Evolutionary conservation across 257 asterid species (phyloP).

Genomic region (Agastache rugosa): DNA sequence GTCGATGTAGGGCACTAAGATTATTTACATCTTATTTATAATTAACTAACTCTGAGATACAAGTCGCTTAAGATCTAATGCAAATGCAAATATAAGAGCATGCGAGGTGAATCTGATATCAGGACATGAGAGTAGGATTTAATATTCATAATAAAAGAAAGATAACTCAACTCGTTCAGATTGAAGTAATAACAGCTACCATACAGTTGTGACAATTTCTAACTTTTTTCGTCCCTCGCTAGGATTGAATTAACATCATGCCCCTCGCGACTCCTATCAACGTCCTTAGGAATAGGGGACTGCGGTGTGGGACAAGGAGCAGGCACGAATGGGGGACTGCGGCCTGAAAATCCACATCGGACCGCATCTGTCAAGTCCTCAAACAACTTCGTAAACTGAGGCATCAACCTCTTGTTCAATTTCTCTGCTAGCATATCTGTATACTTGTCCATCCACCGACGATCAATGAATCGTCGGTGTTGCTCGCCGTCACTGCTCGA

Average conservation of each 20-base stretch:
- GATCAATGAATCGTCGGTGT: background rate
- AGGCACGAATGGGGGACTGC: too few species aligned
- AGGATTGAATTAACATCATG: too few species aligned
- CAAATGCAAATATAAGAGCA: background rate
- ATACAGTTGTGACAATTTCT: background rate
- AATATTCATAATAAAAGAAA: background rate
- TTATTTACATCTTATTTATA: background rate
- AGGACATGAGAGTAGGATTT: too few species aligned
- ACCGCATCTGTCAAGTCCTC: too few species aligned
- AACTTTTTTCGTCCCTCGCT: background rate
- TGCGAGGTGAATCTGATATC: too few species aligned
- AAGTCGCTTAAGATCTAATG: background rate
- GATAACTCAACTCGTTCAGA: background rate
- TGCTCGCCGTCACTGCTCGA: background rate
- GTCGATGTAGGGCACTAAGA: too few species aligned
- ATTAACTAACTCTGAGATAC: background rate
- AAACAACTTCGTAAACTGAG: background rate
- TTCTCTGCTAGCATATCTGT: background rate
- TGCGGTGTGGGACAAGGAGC: too few species aligned
- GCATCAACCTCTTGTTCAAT: background rate
- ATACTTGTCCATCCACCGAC: background rate
- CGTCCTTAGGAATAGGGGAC: too few species aligned
- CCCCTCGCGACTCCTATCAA: too few species aligned
- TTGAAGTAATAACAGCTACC: background rate
- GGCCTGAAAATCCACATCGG: too few species aligned